phyloP scores from a whole-genome alignment of 1,139 yeast genomes.

The Pichia sp. region DNA sequence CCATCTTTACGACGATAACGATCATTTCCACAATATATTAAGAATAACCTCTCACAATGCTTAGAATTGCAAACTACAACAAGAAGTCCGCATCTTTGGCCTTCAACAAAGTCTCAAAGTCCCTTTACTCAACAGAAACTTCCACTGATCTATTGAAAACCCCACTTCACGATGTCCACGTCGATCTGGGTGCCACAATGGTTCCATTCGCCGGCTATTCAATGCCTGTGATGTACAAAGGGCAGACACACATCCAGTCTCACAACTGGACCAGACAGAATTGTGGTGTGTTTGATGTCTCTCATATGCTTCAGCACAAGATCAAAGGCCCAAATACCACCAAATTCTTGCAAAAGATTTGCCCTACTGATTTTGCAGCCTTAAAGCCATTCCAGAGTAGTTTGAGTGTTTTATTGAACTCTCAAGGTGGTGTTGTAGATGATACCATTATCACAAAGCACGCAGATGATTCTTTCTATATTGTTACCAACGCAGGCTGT shows the following conservation, averaged over 20 bases:
- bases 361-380: constrained; percentile 71
- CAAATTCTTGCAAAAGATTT: constrained; percentile 65
- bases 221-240: constrained; percentile 87
- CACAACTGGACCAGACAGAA: constrained; percentile 88
- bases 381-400: constrained; percentile 59
- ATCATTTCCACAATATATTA: too few relatives aligned
- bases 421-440: constrained; percentile 79
- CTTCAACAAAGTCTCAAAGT: constrained; percentile 1
- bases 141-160: constrained; percentile 43
- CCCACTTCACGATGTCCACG: constrained; percentile 76
- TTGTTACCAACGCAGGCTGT: constrained; percentile 98
- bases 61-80: constrained; percentile 1
- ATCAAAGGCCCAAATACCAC: constrained; percentile 63
- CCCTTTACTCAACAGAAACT: constrained; percentile 13
- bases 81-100: neutral
- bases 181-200: constrained; percentile 77
- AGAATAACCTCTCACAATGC: constrained; percentile 1
- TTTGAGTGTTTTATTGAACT: constrained; percentile 70
- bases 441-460: constrained; percentile 90
- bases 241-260: constrained; percentile 82
- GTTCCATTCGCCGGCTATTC: constrained; percentile 93
- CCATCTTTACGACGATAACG: too few relatives aligned
- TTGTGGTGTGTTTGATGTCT: constrained; percentile 91
- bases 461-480: constrained; percentile 66
- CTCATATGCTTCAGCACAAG: constrained; percentile 93